phyloP scores from a whole-genome alignment of 306 rosid genomes.

The Abrus pulchellus region DNA sequence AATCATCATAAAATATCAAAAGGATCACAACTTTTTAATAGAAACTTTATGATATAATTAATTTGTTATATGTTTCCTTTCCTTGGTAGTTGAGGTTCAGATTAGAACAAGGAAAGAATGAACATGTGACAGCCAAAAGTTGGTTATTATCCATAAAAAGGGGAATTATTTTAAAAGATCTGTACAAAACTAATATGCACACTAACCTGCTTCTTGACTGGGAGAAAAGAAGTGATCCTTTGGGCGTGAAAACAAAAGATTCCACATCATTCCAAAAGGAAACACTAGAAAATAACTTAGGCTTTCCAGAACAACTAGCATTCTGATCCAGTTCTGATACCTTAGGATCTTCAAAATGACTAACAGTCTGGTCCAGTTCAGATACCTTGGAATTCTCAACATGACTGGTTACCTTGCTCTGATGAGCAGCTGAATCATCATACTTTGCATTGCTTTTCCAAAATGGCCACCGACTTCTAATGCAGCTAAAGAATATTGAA shows the following conservation, averaged over 20 bases:
- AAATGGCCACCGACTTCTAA: conserved; percentile 63
- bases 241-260: conserved; percentile 65
- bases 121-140: conserved; percentile 1
- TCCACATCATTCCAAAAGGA: conserved; percentile 81
- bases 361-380: conserved; percentile 44
- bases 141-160: conserved; percentile 19
- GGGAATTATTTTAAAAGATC: conserved; percentile 7
- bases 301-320: conserved; percentile 46
- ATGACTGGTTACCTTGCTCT: conserved; percentile 35
- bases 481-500: conserved; percentile 55
- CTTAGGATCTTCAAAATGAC: conserved; percentile 40
- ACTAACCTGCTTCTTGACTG: conserved; percentile 84
- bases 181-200: conserved; percentile 25
- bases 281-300: conserved; percentile 60
- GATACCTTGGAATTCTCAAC: conserved; percentile 56
- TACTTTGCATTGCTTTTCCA: conserved; percentile 49
- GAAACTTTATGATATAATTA: conserved; percentile 17
- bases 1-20: conserved; percentile 10
- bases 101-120: conserved; percentile 15
- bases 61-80: conserved; percentile 5
- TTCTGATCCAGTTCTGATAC: conserved; percentile 50
- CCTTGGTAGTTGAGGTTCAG: conserved; percentile 31
- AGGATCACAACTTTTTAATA: neutral
- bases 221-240: conserved; percentile 64
- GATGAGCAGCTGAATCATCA: conserved; percentile 49